Evolutionary conservation across 345 rosid species (phyloP).

Genomic region (Melaleuca alternifolia): DNA sequence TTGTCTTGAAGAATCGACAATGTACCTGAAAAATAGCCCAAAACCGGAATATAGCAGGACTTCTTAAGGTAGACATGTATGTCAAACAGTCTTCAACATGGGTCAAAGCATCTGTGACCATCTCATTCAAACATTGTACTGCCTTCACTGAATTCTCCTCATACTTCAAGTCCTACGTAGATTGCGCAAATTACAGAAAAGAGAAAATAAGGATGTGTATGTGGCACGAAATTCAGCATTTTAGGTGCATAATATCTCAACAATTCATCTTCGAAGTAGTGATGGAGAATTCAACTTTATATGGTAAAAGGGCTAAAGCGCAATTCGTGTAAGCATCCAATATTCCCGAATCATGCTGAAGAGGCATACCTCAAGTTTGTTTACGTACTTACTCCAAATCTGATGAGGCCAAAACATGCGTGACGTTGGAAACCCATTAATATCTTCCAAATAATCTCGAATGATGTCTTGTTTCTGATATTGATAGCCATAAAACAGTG

Average conservation of each 20-base stretch:
- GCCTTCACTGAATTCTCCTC: slow-evolving; percentile 76
- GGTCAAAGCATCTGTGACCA: slow-evolving; percentile 71
- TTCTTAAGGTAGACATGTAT: slow-evolving; percentile 53
- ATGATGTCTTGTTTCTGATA: slow-evolving; percentile 86
- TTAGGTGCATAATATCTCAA: neutral
- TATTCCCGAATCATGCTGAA: neutral
- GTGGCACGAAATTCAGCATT: neutral
- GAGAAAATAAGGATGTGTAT: neutral
- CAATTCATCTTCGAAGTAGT: neutral
- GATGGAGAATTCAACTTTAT: neutral
- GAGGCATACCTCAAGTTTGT: slow-evolving; percentile 65
- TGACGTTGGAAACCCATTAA: slow-evolving; percentile 84
- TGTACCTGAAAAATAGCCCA: slow-evolving; percentile 88
- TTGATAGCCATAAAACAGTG: slow-evolving; percentile 4
- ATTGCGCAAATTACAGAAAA: neutral
- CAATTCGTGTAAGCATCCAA: neutral
- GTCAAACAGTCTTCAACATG: slow-evolving; percentile 74
- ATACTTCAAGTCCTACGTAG: slow-evolving; percentile 62
- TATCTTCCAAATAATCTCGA: slow-evolving; percentile 90
- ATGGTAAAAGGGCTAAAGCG: neutral
- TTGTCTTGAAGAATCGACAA: neutral
- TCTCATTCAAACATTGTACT: slow-evolving; percentile 86
- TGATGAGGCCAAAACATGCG: slow-evolving; percentile 98
- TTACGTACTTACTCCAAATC: slow-evolving; percentile 81
- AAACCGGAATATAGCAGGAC: slow-evolving; percentile 65